These are phyloP conservation scores for Nakataea oryzae DNA, from an alignment of 2,329 filamentous ascomycete species.

Conservation along the genomic window DNA sequence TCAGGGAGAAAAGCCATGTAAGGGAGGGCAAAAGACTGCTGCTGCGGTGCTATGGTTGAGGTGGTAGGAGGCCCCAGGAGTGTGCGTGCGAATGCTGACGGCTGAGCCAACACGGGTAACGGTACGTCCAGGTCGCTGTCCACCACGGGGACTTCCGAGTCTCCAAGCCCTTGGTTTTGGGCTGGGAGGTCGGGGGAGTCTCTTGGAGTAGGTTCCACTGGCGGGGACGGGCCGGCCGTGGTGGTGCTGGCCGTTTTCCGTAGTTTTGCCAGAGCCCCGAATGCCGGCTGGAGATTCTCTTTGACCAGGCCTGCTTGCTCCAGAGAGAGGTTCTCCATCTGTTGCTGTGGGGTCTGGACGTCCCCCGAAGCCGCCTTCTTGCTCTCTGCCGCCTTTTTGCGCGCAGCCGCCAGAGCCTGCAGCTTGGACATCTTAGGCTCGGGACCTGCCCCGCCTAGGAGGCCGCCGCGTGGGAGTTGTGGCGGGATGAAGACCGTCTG, in stretches of 20 bases:
- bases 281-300: conserved; percentile 9
- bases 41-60: conserved; percentile 12
- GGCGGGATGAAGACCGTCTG: conserved; percentile 54
- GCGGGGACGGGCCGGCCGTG: conserved; percentile 5
- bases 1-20: conserved; percentile 38
- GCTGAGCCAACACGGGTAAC: conserved; percentile 17
- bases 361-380: conserved; percentile 16
- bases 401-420: conserved; percentile 75
- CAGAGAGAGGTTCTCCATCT: conserved; percentile 13
- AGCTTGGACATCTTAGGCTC: conserved; percentile 77
- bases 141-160: neutral
- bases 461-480: conserved; percentile 45
- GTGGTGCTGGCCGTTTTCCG: conserved; percentile 8
- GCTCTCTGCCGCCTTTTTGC: conserved; percentile 67
- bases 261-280: conserved; percentile 10
- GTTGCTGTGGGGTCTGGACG: conserved; percentile 7
- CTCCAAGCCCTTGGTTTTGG: neutral
- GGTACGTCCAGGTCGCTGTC: neutral
- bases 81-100: conserved; percentile 47
- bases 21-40: conserved; percentile 30
- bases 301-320: conserved; percentile 10
- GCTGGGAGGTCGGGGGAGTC: neutral
- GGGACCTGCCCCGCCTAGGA: conserved; percentile 65
- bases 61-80: conserved; percentile 32
- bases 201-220: neutral